phyloP scores from a whole-genome alignment of 306 rosid genomes.

The Trifolium pratense region DNA sequence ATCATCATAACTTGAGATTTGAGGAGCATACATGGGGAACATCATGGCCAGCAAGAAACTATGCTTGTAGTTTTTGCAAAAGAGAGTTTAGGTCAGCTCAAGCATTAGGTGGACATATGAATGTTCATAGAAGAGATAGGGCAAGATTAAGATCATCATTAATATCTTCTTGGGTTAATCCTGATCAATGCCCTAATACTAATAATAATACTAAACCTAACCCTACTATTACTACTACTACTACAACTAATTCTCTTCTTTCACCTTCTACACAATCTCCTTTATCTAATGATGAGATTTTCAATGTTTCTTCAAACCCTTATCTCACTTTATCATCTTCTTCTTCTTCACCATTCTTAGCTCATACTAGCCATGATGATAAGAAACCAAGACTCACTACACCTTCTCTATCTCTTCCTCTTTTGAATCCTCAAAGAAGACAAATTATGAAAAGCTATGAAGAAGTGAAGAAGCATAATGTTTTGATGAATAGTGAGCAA shows the following conservation, averaged over 20 bases:
- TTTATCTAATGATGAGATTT: neutral
- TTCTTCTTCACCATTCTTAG: slow-evolving; percentile 40
- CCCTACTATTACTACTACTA: slow-evolving; percentile 47
- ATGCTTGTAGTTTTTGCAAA: slow-evolving; percentile 75
- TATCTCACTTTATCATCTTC: slow-evolving; percentile 41
- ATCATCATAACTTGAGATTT: slow-evolving; percentile 35
- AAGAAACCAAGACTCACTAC: slow-evolving; percentile 49
- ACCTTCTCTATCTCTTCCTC: slow-evolving; percentile 31
- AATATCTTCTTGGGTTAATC: slow-evolving; percentile 37
- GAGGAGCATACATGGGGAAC: slow-evolving; percentile 56
- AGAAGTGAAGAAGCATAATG: slow-evolving; percentile 41
- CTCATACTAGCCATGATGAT: slow-evolving; percentile 43
- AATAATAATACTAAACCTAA: slow-evolving; percentile 34
- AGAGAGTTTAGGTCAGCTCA: slow-evolving; percentile 89
- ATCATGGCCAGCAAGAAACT: slow-evolving; percentile 69
- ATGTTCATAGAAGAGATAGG: slow-evolving; percentile 89
- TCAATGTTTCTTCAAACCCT: slow-evolving; percentile 37
- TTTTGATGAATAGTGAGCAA: slow-evolving; percentile 50
- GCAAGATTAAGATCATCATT: slow-evolving; percentile 67
- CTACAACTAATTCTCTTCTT: too few species aligned
- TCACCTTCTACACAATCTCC: neutral
- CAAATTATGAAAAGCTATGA: slow-evolving; percentile 36
- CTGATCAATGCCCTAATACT: slow-evolving; percentile 47
- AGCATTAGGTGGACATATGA: slow-evolving; percentile 92
- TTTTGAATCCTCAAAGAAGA: slow-evolving; percentile 47